Percentiles rank a stretch among this genome's conserved stretches.
Evolutionary conservation across 2,329 filamentous ascomycete species (phyloP).

Genomic region (Calonectria crousiana): DNA sequence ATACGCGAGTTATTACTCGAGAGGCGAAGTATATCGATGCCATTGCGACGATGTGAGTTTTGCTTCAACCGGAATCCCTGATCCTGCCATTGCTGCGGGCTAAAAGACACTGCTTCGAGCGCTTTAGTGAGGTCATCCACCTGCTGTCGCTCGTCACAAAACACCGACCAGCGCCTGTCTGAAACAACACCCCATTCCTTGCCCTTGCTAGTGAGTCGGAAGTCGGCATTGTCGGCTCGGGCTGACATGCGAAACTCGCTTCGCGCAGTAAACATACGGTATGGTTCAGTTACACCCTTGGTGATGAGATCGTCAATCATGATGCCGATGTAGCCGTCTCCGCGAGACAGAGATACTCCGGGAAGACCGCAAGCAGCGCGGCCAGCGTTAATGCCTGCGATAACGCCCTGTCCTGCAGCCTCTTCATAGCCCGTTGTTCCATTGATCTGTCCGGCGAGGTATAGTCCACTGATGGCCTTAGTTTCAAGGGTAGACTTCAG

Average conservation of each 20-base stretch:
- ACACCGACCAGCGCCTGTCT: slow-evolving; percentile 82
- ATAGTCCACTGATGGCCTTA: slow-evolving; percentile 89
- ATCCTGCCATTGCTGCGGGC: slow-evolving; percentile 74
- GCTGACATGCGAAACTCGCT: slow-evolving; percentile 96
- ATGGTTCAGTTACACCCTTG: slow-evolving; percentile 96
- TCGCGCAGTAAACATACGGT: slow-evolving; percentile 97
- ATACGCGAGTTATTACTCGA: slow-evolving; percentile 61
- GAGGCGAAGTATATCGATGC: slow-evolving; percentile 83
- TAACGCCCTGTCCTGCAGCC: slow-evolving; percentile 90
- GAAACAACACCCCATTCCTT: slow-evolving; percentile 81
- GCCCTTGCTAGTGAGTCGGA: slow-evolving; percentile 84
- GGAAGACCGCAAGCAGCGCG: slow-evolving; percentile 76
- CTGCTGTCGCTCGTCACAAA: slow-evolving; percentile 73
- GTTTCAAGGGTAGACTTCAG: slow-evolving; percentile 93
- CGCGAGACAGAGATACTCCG: slow-evolving; percentile 78
- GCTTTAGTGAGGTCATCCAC: slow-evolving; percentile 74
- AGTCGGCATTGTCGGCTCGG: slow-evolving; percentile 93
- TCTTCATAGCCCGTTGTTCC: slow-evolving; percentile 99
- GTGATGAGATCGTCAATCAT: slow-evolving; percentile 99
- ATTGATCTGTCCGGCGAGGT: slow-evolving; percentile 96
- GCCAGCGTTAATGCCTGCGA: slow-evolving; percentile 95
- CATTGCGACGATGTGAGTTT: slow-evolving; percentile 76
- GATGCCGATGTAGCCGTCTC: slow-evolving; percentile 96
- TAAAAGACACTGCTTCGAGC: slow-evolving; percentile 70
- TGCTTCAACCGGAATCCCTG: slow-evolving; percentile 77